These are phyloP conservation scores for Ustilaginoidea virens DNA, from an alignment of 2,329 filamentous ascomycete species.

Conservation along the genomic window DNA sequence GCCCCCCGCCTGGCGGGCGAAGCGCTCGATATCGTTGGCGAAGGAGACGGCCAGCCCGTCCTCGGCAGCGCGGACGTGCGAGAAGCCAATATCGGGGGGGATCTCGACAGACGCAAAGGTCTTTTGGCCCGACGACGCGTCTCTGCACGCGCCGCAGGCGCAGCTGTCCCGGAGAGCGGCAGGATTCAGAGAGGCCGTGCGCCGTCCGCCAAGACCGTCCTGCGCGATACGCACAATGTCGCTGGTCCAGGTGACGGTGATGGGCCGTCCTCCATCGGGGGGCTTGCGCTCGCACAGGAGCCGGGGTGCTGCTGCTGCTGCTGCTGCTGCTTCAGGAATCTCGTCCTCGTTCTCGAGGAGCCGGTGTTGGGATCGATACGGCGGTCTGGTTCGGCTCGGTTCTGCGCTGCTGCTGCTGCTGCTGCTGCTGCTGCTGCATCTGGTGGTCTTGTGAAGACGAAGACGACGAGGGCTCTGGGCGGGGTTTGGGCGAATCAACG, in stretches of 20 bases:
- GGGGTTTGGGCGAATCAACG: no score
- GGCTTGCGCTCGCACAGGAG: slow-evolving; percentile 4
- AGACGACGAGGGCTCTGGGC: no score
- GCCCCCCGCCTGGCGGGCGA: slow-evolving; percentile 6
- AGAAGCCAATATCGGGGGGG: slow-evolving; percentile 16
- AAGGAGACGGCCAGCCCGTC: slow-evolving; percentile 44
- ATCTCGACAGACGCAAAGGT: slow-evolving; percentile 30
- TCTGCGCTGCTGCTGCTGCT: no score
- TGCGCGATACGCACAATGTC: no score
- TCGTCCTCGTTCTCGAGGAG: no score
- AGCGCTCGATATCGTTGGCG: slow-evolving; percentile 27
- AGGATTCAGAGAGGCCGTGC: slow-evolving; percentile 13
- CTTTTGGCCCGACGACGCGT: slow-evolving; percentile 44
- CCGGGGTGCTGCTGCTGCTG: no score
- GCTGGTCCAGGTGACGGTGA: slow-evolving; percentile 13
- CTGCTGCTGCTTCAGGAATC: slow-evolving; percentile 6
- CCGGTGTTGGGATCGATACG: no score
- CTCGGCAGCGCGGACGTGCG: slow-evolving; percentile 13
- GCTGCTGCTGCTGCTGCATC: no score
- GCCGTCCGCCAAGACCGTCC: no score
- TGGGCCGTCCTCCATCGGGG: not conserved
- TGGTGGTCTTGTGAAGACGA: no score
- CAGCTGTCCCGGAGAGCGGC: slow-evolving; percentile 37
- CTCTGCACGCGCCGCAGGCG: slow-evolving; percentile 34
- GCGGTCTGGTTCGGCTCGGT: no score